Conservation (phyloP, 108 stramenopile species). For the Nitzschia putrida region DNA sequence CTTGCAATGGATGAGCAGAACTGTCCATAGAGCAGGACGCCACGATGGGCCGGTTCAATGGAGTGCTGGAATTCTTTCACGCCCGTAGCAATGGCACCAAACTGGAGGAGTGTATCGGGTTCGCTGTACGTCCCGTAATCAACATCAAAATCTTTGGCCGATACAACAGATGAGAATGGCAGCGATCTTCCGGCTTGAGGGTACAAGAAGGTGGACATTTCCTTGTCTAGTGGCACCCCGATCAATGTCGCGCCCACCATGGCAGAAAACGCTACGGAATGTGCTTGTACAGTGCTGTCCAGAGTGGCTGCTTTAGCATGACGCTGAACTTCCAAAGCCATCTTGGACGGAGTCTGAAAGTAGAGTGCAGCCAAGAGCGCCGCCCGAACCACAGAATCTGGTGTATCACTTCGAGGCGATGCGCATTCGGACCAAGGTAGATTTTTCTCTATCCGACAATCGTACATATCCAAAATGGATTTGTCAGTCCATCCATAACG, state of each 20-base stretch:
- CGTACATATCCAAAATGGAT: slow-evolving; percentile 21
- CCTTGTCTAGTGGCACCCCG: slow-evolving; percentile 5
- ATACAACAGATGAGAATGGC: slow-evolving; percentile 14
- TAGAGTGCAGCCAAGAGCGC: slow-evolving; percentile 15
- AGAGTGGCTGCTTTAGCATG: slow-evolving; percentile 21
- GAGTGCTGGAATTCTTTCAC: slow-evolving; percentile 7
- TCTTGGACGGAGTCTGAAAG: slow-evolving; percentile 15
- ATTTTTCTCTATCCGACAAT: slow-evolving; percentile 9
- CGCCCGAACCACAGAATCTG: slow-evolving; percentile 20
- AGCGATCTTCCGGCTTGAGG: slow-evolving; percentile 12
- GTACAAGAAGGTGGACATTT: slow-evolving; percentile 9
- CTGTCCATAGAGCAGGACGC: slow-evolving; percentile 20
- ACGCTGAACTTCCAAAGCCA: slow-evolving; percentile 1
- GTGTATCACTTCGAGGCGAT: slow-evolving; percentile 18
- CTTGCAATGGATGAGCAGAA: slow-evolving; percentile 21
- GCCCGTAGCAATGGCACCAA: slow-evolving; percentile 20
- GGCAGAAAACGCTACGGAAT: slow-evolving; percentile 17
- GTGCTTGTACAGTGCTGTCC: slow-evolving; percentile 20
- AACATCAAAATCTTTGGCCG: slow-evolving; percentile 8
- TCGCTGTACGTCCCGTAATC: slow-evolving; percentile 10
- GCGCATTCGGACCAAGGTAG: slow-evolving; percentile 13
- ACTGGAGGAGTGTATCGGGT: slow-evolving; percentile 15
- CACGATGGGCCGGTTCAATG: slow-evolving; percentile 14
- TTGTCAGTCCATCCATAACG: slow-evolving; percentile 25
- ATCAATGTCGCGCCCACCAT: slow-evolving; percentile 11